Evolutionary conservation across 2,329 filamentous ascomycete genomes (phyloP).

Genomic region (Epichloe gansuensis): DNA sequence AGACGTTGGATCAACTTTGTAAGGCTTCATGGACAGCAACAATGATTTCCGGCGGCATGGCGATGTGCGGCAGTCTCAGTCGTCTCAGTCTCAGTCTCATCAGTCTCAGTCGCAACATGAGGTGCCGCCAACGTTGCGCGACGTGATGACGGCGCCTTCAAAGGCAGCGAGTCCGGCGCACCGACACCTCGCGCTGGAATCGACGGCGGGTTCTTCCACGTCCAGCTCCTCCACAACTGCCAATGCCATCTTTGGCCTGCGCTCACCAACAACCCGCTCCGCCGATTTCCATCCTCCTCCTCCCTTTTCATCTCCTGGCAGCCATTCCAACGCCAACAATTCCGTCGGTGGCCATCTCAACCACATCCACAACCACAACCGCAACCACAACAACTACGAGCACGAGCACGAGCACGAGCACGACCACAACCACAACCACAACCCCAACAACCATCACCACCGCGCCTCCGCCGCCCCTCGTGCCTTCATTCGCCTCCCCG

Average conservation of each 20-base stretch:
- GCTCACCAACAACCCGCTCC: constrained; percentile 33
- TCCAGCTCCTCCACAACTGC: constrained; percentile 2
- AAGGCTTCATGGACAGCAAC: constrained; percentile 29
- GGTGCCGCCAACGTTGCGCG: constrained; percentile 28
- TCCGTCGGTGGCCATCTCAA: constrained; percentile 14
- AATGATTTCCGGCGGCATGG: constrained; percentile 29
- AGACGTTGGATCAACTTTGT: not conserved
- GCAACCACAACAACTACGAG: constrained; percentile 7
- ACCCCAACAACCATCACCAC: constrained; percentile 13
- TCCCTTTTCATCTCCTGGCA: constrained; percentile 19
- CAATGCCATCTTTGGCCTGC: constrained; percentile 29
- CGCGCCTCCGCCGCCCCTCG: constrained; percentile 17
- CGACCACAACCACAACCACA: constrained; percentile 11
- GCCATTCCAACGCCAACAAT: constrained; percentile 17
- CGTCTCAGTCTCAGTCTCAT: not conserved
- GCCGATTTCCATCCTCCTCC: constrained; percentile 25
- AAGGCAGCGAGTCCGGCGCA: constrained; percentile 4
- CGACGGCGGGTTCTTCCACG: not conserved
- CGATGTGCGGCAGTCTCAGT: constrained; percentile 19
- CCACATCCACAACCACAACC: constrained; percentile 13
- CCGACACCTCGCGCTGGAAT: constrained; percentile 1
- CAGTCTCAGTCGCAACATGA: not conserved
- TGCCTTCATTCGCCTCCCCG: constrained; percentile 19
- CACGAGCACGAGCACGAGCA: not conserved
- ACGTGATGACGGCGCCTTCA: constrained; percentile 29